These are phyloP conservation scores for Sphagnum fallax DNA, from an alignment of 228 moss, liverwort and hornwort species.

Conservation along the genomic window DNA sequence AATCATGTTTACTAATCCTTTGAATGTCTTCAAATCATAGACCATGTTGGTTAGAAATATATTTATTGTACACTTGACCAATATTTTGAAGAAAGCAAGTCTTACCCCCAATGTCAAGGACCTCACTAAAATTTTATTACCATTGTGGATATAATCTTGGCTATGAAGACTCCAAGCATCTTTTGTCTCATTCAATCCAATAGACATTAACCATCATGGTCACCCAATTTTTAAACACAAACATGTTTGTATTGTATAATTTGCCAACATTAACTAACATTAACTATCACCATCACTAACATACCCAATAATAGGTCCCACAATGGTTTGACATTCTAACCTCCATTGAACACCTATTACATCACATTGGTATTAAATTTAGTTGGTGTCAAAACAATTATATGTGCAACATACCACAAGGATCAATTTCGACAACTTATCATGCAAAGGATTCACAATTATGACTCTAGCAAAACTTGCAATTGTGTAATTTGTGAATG, in stretches of 20 bases:
- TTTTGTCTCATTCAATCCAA: background rate
- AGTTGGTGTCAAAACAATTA: background rate
- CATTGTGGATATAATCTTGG: conserved; percentile 1
- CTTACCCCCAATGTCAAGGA: background rate
- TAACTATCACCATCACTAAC: conserved; percentile 2
- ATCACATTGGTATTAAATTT: background rate
- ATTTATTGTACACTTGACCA: background rate
- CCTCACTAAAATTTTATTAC: background rate
- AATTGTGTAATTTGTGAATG: background rate
- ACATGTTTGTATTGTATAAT: background rate
- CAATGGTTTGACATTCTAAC: background rate
- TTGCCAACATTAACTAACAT: background rate
- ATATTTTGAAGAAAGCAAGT: background rate
- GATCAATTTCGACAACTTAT: background rate
- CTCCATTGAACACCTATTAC: background rate
- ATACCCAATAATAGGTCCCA: conserved; percentile 1
- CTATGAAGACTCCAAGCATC: background rate
- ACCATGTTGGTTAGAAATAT: background rate
- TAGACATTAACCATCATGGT: background rate
- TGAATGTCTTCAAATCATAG: background rate
- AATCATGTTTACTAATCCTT: background rate
- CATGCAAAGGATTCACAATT: background rate
- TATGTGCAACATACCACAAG: conserved; percentile 1
- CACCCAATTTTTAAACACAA: background rate
- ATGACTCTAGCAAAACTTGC: background rate